Conservation (phyloP, 2,329 filamentous ascomycete species). For the Sordariomycetes sp. region DNA sequence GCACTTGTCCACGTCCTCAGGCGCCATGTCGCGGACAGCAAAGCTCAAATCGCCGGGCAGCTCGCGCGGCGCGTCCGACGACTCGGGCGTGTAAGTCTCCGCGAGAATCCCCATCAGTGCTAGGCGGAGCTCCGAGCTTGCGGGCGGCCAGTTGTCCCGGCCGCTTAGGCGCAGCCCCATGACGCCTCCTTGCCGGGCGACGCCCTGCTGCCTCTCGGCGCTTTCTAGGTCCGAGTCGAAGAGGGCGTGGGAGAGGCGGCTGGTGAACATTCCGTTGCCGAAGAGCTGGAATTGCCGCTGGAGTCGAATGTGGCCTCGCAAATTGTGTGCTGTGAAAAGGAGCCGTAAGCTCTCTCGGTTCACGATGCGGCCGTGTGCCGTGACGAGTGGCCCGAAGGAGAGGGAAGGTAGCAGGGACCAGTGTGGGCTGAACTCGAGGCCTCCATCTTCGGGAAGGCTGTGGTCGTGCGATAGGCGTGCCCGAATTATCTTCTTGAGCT, state of each 20-base stretch:
- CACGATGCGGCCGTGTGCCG: slow-evolving; percentile 61
- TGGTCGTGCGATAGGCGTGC: slow-evolving; percentile 19
- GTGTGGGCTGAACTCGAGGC: slow-evolving; percentile 30
- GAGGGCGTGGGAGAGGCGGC: slow-evolving; percentile 65
- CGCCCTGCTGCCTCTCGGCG: slow-evolving; percentile 58
- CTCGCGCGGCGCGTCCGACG: slow-evolving; percentile 7
- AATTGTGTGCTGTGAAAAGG: slow-evolving; percentile 60
- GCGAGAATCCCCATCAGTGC: slow-evolving; percentile 75
- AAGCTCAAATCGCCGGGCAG: slow-evolving; percentile 68
- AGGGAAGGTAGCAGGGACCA: slow-evolving; percentile 52
- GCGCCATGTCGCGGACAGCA: slow-evolving; percentile 65
- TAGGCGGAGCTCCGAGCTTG: slow-evolving; percentile 82
- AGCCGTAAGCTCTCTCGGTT: slow-evolving; percentile 63
- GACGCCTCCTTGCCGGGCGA: slow-evolving; percentile 52
- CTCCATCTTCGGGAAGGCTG: slow-evolving; percentile 5
- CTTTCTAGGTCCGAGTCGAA: slow-evolving; percentile 75
- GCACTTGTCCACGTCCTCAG: slow-evolving; percentile 68
- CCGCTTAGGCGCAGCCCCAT: slow-evolving; percentile 79
- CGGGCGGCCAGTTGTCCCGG: slow-evolving; percentile 80
- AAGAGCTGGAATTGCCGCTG: slow-evolving; percentile 75
- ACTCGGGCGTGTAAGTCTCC: slow-evolving; percentile 48
- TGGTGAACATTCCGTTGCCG: slow-evolving; percentile 72
- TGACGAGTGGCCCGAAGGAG: slow-evolving; percentile 63
- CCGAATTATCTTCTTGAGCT: slow-evolving; percentile 24
- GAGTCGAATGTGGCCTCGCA: slow-evolving; percentile 59